Base-by-base conservation (phyloP, 2,329 filamentous ascomycete genomes). In the Arthroderma sp. region DNA sequence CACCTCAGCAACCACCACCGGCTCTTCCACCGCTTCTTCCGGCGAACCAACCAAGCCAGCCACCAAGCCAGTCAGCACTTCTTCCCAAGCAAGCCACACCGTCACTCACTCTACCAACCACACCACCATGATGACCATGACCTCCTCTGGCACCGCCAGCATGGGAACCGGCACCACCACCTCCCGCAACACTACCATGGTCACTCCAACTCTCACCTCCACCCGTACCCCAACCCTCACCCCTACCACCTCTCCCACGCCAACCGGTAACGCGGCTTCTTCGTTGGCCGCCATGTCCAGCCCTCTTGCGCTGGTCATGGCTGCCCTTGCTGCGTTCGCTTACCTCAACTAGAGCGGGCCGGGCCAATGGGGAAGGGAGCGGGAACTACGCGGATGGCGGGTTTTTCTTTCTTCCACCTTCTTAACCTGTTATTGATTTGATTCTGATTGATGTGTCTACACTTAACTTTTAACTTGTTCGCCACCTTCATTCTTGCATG, bases 271-370 rank as follows among this genome's bases (percentile, higher is more conserved):
- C 39, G 56, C 57, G 4, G 56, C 64, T 21, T 59, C 62, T 35
- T 59, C 51, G 60, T 54, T 57, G 28, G 63, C 60, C 25, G 55
- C 58, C 39, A 58, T 69, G 6, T 63, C 65, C 3, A 69, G 64
- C 60, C 66, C 71, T 5, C 60, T 66, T 21, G 66, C 67, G 5
- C 59, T 72, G 15, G 59, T 67, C 8, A 57, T 71, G 44, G 66
- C 67, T n/a, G 66, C 66, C 1, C 61, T 69, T n/a, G 69, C 65
- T 25, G 64, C 70, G 5, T 61, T 72, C 43, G 62, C 66, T 47
- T 69, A 68, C 57, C 59, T 72, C 5, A 64, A 67, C 61, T 66
- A 58, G 57, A 57, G 47, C 59, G 37, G 57, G 60, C n/a, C 11
- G 11, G 15, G 28, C 7, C 28, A 31, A 31, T 3, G 3, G 7